Base-by-base conservation (phyloP, 1,284 basidiomycete species). In the Boletus mariae region DNA sequence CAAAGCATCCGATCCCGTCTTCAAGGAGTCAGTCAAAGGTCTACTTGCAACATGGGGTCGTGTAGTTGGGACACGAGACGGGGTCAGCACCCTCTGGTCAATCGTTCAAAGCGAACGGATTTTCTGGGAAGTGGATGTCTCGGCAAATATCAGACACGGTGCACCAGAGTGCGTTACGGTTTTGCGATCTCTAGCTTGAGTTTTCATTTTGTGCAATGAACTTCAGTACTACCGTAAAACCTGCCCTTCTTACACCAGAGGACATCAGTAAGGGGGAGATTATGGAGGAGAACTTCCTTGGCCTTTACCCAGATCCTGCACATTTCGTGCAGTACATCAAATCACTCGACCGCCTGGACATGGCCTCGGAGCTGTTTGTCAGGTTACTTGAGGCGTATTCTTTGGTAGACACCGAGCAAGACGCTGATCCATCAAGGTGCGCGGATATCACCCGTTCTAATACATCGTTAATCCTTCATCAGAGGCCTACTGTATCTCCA, bases 21-120 rank as follows among this genome's bases (percentile, higher is more conserved):
- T 88, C 11, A 80, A 75, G 50, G 83, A 85, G 56, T 77, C 78
- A 9, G 70, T 87, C 3, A 73, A 70, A 23, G 80, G 81, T 8
- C 65, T 92, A 20, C 69, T 94, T 29, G 66, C 74, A 1, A 85
- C 84, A 0, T 94, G 91, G 92, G 90, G 83, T 1, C 81, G 85
- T 57, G 76, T 90, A 3, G 77, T 84, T 0, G 73, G 74, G 25
- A 61, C 69, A 12, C 61, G 71, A 5, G 82, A 85, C 51, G 88
- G 79, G 1, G 64, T 82, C 17, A 70, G 73, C n/a, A 75, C 77
- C 0, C 60, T 93, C 2, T 86, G 84, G 85, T 69, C 69, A 4
- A 73, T 92, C 28, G 63, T 90, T 23, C 70, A 73, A 41, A 78
- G 76, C 7, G 76, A 83, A 52, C 77, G 76, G 20, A 75, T 75